Base-by-base conservation (phyloP, 129 eudicot species). In the Rutidosis leptorrhynchoides region DNA sequence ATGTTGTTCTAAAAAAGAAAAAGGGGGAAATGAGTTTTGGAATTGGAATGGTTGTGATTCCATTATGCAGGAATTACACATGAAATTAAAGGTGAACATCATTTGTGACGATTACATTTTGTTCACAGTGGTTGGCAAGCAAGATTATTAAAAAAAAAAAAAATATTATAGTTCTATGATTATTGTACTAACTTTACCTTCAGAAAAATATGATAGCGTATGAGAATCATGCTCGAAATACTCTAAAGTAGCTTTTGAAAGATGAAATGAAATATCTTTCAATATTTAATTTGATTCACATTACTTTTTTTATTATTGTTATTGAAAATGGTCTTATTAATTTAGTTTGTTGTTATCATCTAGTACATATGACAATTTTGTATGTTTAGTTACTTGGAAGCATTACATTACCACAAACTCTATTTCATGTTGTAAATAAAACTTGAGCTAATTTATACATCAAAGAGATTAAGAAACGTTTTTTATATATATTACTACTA, bases 401-500 rank as follows among this genome's bases (percentile, higher is more conserved):
- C 46, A 40, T 40, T 11, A 12, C 12, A 12, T 2, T 12, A 40
- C 46, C 3, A 40, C n/a, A 52, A 52, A 11, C 10, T 52, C 19
- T 52, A 7, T 14, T 52, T 52, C n/a, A 52, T 52, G 27, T 20
- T 52, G 24, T 20, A 20, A 17, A 20, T 52, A 12, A 52, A 52
- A 52, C 25, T 37, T 11, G 7, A 16, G n/a, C 54, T 65, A 45
- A 21, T 46, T 42, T 58, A 67, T 56, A 51, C 10, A n/a, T 58
- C 5, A 37, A 75, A 49, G 61, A 43, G 28, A 19, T 58, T 27
- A 26, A 67, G 64, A 60, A 35, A 58, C 21, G 46, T 67, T 68
- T 17, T 65, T 67, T 48, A 70, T 59, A 70, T 70, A 70, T 45
- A 71, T 49, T 19, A n/a, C n/a, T n/a, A n/a, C n/a, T n/a, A n/a